These are phyloP conservation scores for Phytophthora cryptogea DNA, from an alignment of 352 stramenopile species.

Conservation along the genomic window DNA sequence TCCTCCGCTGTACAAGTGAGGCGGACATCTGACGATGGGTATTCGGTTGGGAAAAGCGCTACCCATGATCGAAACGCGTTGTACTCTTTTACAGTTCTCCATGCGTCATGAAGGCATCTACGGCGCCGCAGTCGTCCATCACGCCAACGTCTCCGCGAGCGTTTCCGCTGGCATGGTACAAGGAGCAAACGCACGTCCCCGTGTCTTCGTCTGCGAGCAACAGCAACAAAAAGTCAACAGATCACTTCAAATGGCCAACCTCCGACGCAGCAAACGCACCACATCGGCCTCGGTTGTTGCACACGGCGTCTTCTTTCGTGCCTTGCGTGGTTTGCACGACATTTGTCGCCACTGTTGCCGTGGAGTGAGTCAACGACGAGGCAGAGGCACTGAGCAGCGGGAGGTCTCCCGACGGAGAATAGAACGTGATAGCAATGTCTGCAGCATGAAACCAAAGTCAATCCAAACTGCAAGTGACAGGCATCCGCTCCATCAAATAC, in stretches of 20 bases:
- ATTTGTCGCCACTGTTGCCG: constrained; percentile 32
- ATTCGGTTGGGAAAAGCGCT: no score
- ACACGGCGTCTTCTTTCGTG: constrained; percentile 74
- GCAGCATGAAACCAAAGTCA: background rate
- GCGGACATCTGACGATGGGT: no score
- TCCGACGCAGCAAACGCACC: constrained; percentile 38
- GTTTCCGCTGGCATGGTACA: constrained; percentile 65
- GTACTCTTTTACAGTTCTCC: constrained; percentile 40
- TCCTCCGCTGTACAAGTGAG: no score
- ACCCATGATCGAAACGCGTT: no score
- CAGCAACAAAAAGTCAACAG: background rate
- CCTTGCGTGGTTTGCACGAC: constrained; percentile 36
- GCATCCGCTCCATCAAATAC: background rate
- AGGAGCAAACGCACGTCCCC: constrained; percentile 64
- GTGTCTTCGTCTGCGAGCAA: constrained; percentile 54
- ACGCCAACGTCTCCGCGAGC: constrained; percentile 46
- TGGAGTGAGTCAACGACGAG: constrained; percentile 41
- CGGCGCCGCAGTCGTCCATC: constrained; percentile 64
- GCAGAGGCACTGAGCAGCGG: constrained; percentile 49
- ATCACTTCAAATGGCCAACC: background rate
- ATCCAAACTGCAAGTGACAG: background rate
- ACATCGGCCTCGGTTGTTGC: constrained; percentile 78
- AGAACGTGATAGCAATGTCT: constrained; percentile 61
- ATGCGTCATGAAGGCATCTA: constrained; percentile 70
- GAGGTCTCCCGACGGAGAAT: constrained; percentile 65